These are phyloP conservation scores for Botryococcus braunii DNA, from an alignment of 163 green algal species.

Conservation along the genomic window DNA sequence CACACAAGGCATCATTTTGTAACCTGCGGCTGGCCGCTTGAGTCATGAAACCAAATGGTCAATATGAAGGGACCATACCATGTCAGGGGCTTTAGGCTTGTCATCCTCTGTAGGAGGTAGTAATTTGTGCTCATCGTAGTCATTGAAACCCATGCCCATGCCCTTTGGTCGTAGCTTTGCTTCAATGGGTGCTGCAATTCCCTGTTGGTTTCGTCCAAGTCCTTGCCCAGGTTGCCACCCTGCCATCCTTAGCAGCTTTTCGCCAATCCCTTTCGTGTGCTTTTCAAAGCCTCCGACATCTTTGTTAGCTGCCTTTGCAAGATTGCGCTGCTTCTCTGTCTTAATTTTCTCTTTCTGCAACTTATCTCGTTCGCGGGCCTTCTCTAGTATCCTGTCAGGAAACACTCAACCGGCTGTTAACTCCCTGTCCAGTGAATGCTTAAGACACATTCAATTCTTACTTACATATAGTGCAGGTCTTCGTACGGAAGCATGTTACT, in stretches of 20 bases:
- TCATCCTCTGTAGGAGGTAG: neutral
- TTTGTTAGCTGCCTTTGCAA: neutral
- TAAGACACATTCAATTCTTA: too few species aligned
- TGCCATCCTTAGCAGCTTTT: conserved; percentile 89
- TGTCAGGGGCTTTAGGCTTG: neutral
- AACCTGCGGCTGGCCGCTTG: neutral
- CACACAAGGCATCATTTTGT: neutral
- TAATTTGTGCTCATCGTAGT: conserved; percentile 35
- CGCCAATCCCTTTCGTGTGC: conserved; percentile 92
- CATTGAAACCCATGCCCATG: conserved; percentile 79
- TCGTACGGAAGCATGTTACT: too few species aligned
- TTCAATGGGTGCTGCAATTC: conserved; percentile 85
- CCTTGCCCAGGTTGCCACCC: conserved; percentile 50
- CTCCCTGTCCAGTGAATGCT: too few species aligned
- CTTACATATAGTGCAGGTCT: too few species aligned
- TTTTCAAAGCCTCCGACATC: conserved; percentile 83
- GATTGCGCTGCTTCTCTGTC: neutral
- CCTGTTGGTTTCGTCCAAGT: conserved; percentile 41
- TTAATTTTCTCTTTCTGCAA: neutral
- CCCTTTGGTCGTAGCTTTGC: conserved; percentile 81
- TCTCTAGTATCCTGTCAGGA: conserved; percentile 3
- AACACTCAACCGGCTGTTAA: too few species aligned
- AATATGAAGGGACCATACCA: neutral
- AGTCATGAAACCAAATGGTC: neutral
- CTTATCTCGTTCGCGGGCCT: neutral